Evolutionary conservation across 2,329 filamentous ascomycete genomes (phyloP), one percentile per base, ranked within the genome.

Genomic region (Akanthomyces dipterigenus): DNA sequence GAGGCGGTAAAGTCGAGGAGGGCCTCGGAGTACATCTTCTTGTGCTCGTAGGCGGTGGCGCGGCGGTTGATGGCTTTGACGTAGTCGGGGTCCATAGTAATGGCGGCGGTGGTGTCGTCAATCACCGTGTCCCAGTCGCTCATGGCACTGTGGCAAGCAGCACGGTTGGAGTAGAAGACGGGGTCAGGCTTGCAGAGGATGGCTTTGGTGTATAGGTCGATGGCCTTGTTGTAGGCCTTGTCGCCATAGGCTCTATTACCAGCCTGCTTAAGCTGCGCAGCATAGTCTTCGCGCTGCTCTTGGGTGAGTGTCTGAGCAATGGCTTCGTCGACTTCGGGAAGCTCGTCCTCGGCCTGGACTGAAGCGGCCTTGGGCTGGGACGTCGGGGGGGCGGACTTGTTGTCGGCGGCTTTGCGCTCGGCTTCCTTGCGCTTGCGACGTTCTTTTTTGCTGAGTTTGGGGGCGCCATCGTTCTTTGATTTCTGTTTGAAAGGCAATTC

Each of bases 141-240:
- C 72, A 95, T 86, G 67, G 95, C 92, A 74, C 96, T 98, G 80
- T 92, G 96, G 83, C 95, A 99, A 60, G 95, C 95, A 62, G 95
- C 95, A 69, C 95, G 89, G 83, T 99, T 99, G 65, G 95, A 98
- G 83, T 96, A 99, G 82, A 95, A 99, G 74, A 99, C 93, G 36
- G 95, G 92, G 71, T 99, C 95, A 62, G 93, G 89, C 79, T 95
- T 96, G 88, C 95, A 98, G 56, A 98, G 80, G 69, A 99, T 96
- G 55, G 95, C 95, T 79, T 96, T 91, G 67, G 90, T 90, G 78
- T 99, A 99, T 40, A 99, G 86, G 5, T 93, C 89, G 72, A 99
- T 99, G 67, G 95, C 95, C 70, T 86, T 87, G 77, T 91, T 88
- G 78, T 97, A 97, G 71, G 96, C 90, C 79, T 97, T 98, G 67